These are phyloP conservation scores for Sedum album DNA, from an alignment of 164 flowering plant species.

Conservation along the genomic window DNA sequence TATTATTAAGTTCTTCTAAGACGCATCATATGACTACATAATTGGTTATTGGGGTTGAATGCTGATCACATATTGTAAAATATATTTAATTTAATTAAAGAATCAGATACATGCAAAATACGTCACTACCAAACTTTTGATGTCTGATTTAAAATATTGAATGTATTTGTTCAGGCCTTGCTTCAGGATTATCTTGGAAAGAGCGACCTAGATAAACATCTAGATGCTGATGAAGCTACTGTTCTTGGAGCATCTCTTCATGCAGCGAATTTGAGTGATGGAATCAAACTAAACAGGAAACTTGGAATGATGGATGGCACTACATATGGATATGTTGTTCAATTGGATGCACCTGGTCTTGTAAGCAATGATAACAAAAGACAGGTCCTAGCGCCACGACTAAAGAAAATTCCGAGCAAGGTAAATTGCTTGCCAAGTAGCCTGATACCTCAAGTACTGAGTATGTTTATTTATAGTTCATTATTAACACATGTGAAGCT, in stretches of 20 bases:
- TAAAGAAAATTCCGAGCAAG: constrained; percentile 95
- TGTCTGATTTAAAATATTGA: background rate
- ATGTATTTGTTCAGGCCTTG: constrained; percentile 44
- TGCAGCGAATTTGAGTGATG: constrained; percentile 99
- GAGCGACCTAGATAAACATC: constrained; percentile 79
- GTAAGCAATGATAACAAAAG: constrained; percentile 52
- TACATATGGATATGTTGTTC: constrained; percentile 68
- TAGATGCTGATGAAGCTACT: constrained; percentile 98
- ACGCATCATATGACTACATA: background rate
- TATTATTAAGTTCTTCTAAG: background rate
- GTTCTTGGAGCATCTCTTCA: constrained; percentile 92
- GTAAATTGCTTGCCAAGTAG: constrained; percentile 25
- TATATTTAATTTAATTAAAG: background rate
- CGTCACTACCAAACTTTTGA: background rate
- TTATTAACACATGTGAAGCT: background rate
- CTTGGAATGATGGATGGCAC: constrained; percentile 97
- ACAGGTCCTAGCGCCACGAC: constrained; percentile 63
- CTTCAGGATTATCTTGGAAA: constrained; percentile 90
- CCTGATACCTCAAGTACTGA: background rate
- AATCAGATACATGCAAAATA: background rate
- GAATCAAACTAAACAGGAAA: constrained; percentile 90
- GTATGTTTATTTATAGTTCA: background rate
- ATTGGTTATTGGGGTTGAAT: background rate
- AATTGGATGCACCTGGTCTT: constrained; percentile 68
- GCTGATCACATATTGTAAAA: background rate